Conservation (phyloP, 2,329 filamentous ascomycete genomes). For the Ophiocordyceps robertsii region DNA sequence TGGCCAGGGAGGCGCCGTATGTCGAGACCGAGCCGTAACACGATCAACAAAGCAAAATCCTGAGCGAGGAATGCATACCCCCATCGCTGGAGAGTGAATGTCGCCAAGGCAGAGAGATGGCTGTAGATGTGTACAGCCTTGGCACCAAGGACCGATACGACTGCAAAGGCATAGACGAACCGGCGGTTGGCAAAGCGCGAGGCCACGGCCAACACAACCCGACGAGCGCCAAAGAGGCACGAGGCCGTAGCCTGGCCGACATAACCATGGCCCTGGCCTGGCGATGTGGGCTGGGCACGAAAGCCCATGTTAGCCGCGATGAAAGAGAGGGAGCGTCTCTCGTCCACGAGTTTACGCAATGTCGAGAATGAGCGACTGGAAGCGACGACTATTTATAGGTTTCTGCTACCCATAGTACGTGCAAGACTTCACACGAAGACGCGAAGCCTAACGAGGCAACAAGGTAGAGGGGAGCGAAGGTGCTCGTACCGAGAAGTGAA, state of each 20-base stretch:
- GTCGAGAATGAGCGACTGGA: too few relatives aligned
- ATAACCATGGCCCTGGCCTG: neutral
- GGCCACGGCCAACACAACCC: neutral
- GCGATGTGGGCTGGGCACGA: too few relatives aligned
- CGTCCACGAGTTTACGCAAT: too few relatives aligned
- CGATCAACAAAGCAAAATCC: conserved; percentile 15
- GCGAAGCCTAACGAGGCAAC: too few relatives aligned
- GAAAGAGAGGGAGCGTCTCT: too few relatives aligned
- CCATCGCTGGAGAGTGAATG: conserved; percentile 14
- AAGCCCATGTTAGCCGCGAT: too few relatives aligned
- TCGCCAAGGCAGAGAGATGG: conserved; percentile 16
- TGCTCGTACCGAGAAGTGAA: too few relatives aligned
- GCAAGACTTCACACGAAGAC: too few relatives aligned
- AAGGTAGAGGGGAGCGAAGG: too few relatives aligned
- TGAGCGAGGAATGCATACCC: conserved; percentile 21
- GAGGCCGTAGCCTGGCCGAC: neutral
- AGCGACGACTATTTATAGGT: too few relatives aligned
- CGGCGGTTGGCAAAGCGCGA: conserved; percentile 3
- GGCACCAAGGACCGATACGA: conserved; percentile 14
- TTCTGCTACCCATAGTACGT: too few relatives aligned
- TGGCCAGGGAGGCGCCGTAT: conserved; percentile 6
- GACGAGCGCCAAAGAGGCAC: neutral
- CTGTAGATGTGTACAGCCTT: conserved; percentile 18
- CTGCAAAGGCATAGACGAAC: conserved; percentile 16
- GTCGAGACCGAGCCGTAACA: conserved; percentile 17